Percentiles rank a stretch among this genome's conserved stretches.
Evolutionary conservation across 768 basidiomycete genomes (phyloP).

Genomic region (Rhodosporidiobolus sp.): DNA sequence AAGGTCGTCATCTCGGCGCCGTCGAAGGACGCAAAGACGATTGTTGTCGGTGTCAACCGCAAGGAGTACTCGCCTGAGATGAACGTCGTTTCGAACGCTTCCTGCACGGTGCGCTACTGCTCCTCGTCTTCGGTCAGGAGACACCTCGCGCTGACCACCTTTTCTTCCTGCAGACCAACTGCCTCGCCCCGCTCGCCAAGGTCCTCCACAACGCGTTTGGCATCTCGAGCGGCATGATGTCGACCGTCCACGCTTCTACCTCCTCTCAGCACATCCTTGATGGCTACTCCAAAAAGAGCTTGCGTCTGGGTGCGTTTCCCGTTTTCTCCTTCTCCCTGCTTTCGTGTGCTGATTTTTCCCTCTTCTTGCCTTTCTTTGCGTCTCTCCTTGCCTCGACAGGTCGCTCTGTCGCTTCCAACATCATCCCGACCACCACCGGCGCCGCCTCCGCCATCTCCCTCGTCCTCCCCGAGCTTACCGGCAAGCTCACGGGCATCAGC

Average conservation of each 20-base stretch:
- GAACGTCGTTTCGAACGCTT: constrained; percentile 48
- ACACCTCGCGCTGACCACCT: neutral
- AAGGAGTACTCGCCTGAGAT: constrained; percentile 40
- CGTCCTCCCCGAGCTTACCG: constrained; percentile 49
- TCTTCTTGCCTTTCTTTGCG: neutral
- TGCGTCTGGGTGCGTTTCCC: neutral
- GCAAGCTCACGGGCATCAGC: constrained; percentile 48
- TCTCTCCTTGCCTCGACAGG: neutral
- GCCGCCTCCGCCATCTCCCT: constrained; percentile 49
- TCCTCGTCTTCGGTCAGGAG: neutral
- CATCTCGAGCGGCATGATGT: constrained; percentile 49
- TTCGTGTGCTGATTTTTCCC: neutral
- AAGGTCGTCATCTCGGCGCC: constrained; percentile 51
- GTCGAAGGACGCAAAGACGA: constrained; percentile 33
- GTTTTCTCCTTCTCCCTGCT: neutral
- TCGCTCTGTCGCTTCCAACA: constrained; percentile 47
- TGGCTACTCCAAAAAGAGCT: constrained; percentile 48
- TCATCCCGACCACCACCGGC: constrained; percentile 49
- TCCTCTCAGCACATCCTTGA: constrained; percentile 49
- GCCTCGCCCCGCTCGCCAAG: constrained; percentile 49
- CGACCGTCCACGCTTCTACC: constrained; percentile 50
- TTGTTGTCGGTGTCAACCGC: constrained; percentile 50
- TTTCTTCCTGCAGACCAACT: constrained; percentile 45
- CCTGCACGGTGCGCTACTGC: constrained; percentile 42
- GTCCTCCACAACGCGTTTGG: constrained; percentile 48